Evolutionary conservation across 2,329 filamentous ascomycete species (phyloP).

Genomic region (Pyricularia grisea): DNA sequence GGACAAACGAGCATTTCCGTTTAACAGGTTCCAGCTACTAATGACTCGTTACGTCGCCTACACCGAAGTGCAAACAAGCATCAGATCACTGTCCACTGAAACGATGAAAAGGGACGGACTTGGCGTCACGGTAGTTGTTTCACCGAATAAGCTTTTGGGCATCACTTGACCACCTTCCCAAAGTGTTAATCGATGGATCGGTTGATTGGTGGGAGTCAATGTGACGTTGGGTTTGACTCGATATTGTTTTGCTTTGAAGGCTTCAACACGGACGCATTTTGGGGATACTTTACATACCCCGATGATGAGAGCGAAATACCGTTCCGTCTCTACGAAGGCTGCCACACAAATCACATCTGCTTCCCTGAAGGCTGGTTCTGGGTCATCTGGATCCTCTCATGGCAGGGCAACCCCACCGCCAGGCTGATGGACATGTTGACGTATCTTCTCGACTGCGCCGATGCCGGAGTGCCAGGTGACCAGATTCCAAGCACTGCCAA

Average conservation of each 20-base stretch:
- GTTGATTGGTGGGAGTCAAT: too few species aligned
- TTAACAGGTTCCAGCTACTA: too few species aligned
- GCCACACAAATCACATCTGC: background rate
- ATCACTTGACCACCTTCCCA: too few species aligned
- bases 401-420: background rate
- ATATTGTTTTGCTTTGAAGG: background rate
- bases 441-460: background rate
- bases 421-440: background rate
- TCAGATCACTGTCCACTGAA: too few species aligned
- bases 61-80: too few species aligned
- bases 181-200: too few species aligned
- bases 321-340: background rate
- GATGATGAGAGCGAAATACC: background rate
- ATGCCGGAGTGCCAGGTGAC: background rate
- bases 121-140: too few species aligned
- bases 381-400: background rate
- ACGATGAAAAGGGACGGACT: too few species aligned
- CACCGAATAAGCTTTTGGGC: too few species aligned
- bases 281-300: background rate
- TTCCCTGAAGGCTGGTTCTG: background rate
- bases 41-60: too few species aligned
- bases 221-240: too few species aligned
- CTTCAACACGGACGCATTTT: background rate
- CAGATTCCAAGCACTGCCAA: background rate
- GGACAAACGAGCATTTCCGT: too few species aligned